Evolutionary conservation across 192 early-diverging fungal genomes (phyloP), one percentile per base, ranked within the genome.

Genomic region (Kappamyces sp.): DNA sequence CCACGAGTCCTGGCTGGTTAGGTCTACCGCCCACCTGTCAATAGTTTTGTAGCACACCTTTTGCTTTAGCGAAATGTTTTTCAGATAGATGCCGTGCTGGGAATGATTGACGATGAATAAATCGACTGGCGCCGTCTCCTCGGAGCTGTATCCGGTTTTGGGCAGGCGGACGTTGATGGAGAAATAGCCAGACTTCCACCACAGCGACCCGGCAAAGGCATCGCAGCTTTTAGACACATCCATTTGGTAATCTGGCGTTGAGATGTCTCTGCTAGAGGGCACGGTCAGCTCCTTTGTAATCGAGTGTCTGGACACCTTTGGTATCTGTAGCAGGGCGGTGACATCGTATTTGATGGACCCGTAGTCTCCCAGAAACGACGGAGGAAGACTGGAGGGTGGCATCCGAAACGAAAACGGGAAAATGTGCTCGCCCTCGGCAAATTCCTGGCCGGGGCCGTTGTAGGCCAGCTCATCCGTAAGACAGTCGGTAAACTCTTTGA

Each of bases 331-430:
- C 60, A 43, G 51, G 40, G 41, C 42, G 1, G 62, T 42, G 31
- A 71, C 42, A 37, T 63, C 55, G 51, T 71, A 71, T 7, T 44
- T 23, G 36, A 71, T 55, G 39, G 51, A 39, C 31, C 69, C 69
- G 53, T 60, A 64, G 6, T 38, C 49, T 10, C 69, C 69, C 49
- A 66, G 54, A 46, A 71, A 71, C 5, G 69, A 64, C 8, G 69
- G 60, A 7, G 69, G 69, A 37, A 71, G 57, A 40, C 49, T 58
- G 9, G 69, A 47, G 2, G 69, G 54, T 0, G 69, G 69, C n/a
- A 71, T 54, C 23, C 69, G 49, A 43, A 71, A 71, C 10, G 58
- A 51, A 40, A 71, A 71, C 3, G 69, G 69, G 46, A 51, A 71
- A 10, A 58, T 55, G 55, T 66, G 61, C 12, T 66, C 58, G 33